Conservation (phyloP, 371 early-diverging fungal genomes). For the Mortierella sp. region DNA sequence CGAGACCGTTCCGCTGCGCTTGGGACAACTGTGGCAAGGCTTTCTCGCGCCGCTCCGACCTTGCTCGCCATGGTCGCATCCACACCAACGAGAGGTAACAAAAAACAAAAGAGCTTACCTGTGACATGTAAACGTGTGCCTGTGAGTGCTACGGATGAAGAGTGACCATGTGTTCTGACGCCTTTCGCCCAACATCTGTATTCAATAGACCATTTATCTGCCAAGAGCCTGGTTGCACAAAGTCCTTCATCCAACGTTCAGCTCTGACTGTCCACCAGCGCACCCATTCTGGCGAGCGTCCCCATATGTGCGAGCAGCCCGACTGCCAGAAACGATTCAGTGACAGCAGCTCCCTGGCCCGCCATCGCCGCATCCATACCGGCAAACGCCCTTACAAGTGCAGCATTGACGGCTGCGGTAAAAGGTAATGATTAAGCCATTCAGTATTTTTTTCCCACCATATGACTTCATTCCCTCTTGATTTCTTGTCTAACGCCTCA, state of each 20-base stretch:
- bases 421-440: constrained; percentile 51
- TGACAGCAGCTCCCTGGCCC: constrained; percentile 67
- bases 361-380: constrained; percentile 76
- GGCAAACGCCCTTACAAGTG: constrained; percentile 81
- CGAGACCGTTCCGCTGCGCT: constrained; percentile 72
- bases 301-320: constrained; percentile 76
- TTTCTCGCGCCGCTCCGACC: constrained; percentile 84
- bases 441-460: constrained; percentile 7
- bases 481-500: neutral
- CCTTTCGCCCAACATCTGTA: neutral
- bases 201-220: constrained; percentile 72
- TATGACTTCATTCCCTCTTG: neutral
- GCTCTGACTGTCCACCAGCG: constrained; percentile 84
- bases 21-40: constrained; percentile 77
- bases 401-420: constrained; percentile 69
- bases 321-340: constrained; percentile 73
- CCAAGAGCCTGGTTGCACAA: constrained; percentile 73
- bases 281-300: constrained; percentile 87
- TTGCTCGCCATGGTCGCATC: constrained; percentile 80
- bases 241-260: constrained; percentile 83
- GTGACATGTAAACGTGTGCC: neutral
- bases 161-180: neutral
- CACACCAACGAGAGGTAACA: constrained; percentile 79
- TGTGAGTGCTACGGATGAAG: neutral
- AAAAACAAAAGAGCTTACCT: neutral